These are phyloP conservation scores for Leccinum griseonigrum DNA, from an alignment of 1,284 basidiomycete genomes.

Conservation along the genomic window DNA sequence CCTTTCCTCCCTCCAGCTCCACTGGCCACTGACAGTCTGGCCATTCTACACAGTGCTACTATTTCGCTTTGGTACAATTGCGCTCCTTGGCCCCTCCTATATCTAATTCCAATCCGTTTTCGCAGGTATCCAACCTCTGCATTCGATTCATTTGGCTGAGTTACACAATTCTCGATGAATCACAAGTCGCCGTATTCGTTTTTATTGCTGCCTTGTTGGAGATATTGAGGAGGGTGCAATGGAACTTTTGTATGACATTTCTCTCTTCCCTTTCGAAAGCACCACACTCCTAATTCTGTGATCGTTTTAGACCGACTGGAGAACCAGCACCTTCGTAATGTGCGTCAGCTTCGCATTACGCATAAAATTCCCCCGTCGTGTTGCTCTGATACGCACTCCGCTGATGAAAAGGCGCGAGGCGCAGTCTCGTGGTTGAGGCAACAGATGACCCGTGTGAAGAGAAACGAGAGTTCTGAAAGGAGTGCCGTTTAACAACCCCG, in stretches of 20 bases:
- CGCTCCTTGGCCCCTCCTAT: background rate
- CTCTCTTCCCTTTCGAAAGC: background rate
- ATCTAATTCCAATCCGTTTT: background rate
- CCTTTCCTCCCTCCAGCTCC: background rate
- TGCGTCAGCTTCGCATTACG: slow-evolving; percentile 77
- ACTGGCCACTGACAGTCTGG: background rate
- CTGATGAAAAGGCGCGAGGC: background rate
- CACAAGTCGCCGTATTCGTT: slow-evolving; percentile 53
- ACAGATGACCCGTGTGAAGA: background rate
- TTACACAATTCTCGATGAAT: slow-evolving; percentile 62
- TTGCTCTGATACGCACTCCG: slow-evolving; percentile 39
- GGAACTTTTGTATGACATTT: slow-evolving; percentile 80
- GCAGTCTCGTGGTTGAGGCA: background rate
- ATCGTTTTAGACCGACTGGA: slow-evolving; percentile 65
- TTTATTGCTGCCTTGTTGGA: slow-evolving; percentile 78
- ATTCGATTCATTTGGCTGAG: slow-evolving; percentile 83
- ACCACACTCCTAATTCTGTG: background rate
- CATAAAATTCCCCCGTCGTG: slow-evolving; percentile 77
- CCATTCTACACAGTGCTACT: slow-evolving; percentile 54
- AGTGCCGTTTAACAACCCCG: background rate
- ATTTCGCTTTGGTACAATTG: slow-evolving; percentile 63
- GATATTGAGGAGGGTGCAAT: slow-evolving; percentile 80
- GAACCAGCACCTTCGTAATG: slow-evolving; percentile 83
- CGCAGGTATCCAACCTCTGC: slow-evolving; percentile 66
- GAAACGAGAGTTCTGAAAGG: background rate